Evolutionary conservation across 768 basidiomycete genomes (phyloP).

Genomic region (Auricularia auricula-judae): DNA sequence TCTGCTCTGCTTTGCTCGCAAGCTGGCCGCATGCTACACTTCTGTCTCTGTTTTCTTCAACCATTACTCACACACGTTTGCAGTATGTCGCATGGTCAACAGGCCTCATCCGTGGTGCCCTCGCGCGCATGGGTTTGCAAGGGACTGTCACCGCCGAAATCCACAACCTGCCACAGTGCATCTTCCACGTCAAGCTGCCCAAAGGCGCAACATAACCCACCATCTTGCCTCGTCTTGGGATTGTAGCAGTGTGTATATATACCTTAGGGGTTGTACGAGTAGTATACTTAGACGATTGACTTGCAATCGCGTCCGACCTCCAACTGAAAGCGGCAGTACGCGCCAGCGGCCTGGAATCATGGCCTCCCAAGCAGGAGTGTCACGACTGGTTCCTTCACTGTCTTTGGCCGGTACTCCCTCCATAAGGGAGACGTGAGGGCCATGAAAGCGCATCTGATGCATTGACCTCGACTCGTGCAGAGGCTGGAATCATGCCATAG

Average conservation of each 20-base stretch:
- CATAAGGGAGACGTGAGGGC: too few species aligned
- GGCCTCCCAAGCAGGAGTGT: too few species aligned
- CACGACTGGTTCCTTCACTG: too few species aligned
- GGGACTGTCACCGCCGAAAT: slow-evolving; percentile 72
- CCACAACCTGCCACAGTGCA: slow-evolving; percentile 81
- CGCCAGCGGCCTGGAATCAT: too few species aligned
- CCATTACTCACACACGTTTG: background rate
- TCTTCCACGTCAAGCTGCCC: slow-evolving; percentile 73
- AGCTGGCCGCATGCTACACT: background rate
- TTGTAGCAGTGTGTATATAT: too few species aligned
- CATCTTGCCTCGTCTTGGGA: background rate
- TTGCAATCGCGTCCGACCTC: too few species aligned
- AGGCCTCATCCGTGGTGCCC: slow-evolving; percentile 76
- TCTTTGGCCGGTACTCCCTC: fast-evolving
- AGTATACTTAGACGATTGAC: too few species aligned
- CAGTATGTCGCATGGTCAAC: slow-evolving; percentile 77
- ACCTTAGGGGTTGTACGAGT: too few species aligned
- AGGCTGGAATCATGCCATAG: background rate
- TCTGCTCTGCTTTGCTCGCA: too few species aligned
- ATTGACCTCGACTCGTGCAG: too few species aligned
- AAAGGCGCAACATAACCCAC: slow-evolving; percentile 32
- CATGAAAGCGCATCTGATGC: too few species aligned
- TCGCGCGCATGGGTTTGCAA: slow-evolving; percentile 66
- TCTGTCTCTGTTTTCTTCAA: background rate
- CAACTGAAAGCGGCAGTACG: too few species aligned